phyloP scores from a whole-genome alignment of 1,284 basidiomycete genomes.

The Trametes sp. region DNA sequence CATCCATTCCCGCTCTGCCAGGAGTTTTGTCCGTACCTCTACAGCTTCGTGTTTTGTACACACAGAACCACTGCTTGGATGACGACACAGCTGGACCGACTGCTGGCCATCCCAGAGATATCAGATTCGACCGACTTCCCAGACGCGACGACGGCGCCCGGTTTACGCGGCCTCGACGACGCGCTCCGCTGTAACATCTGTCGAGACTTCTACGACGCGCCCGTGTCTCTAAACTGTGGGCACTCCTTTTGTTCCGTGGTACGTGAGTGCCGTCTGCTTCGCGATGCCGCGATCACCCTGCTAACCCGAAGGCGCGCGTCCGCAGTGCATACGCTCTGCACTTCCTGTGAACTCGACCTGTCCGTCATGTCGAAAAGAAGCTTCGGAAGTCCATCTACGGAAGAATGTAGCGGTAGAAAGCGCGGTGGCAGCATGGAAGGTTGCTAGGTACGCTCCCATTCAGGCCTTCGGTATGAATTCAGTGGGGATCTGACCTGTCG shows the following conservation, averaged over 20 bases:
- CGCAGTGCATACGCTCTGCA: conserved; percentile 71
- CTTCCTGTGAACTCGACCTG: conserved; percentile 66
- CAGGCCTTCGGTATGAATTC: not conserved
- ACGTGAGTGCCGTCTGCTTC: conserved; percentile 37
- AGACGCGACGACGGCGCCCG: conserved; percentile 47
- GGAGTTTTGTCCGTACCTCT: not conserved
- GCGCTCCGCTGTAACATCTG: conserved; percentile 77
- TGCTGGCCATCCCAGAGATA: conserved; percentile 45
- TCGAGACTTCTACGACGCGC: conserved; percentile 71
- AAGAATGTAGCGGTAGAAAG: conserved; percentile 68
- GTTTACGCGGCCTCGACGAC: conserved; percentile 66
- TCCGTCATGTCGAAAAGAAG: conserved; percentile 65
- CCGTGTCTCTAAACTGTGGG: conserved; percentile 73
- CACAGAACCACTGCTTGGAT: not conserved
- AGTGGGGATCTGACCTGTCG: not conserved
- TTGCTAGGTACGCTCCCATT: conserved; percentile 59
- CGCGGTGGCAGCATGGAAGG: conserved; percentile 66
- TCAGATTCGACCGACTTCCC: conserved; percentile 77
- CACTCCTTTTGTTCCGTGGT: conserved; percentile 83
- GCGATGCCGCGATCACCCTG: not conserved
- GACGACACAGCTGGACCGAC: conserved; percentile 7
- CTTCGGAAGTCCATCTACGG: conserved; percentile 65
- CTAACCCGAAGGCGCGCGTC: not conserved
- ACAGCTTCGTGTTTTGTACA: not conserved
- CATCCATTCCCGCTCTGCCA: not conserved